These are phyloP conservation scores for Neurospora tetrasperma DNA, from an alignment of 495 filamentous ascomycete species.

Conservation along the genomic window DNA sequence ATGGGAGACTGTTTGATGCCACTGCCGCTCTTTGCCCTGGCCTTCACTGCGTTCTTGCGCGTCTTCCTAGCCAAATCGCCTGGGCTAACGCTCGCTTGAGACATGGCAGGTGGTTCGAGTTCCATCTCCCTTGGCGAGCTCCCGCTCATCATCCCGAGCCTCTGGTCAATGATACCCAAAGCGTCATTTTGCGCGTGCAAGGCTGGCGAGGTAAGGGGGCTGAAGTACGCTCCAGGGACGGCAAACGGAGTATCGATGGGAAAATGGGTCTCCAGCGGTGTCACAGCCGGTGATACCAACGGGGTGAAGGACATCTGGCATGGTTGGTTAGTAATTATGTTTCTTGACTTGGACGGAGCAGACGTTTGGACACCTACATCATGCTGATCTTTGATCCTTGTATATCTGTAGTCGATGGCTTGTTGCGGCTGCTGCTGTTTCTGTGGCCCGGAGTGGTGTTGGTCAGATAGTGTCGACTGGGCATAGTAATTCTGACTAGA, in stretches of 20 bases:
- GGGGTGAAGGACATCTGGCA: constrained; percentile 80
- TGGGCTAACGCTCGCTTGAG: constrained; percentile 25
- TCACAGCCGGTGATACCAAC: constrained; percentile 88
- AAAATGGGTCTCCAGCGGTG: constrained; percentile 79
- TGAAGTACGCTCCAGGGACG: constrained; percentile 83
- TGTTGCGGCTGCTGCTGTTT: constrained; percentile 45
- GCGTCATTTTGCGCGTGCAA: constrained; percentile 65
- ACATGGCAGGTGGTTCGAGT: constrained; percentile 19
- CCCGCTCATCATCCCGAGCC: constrained; percentile 24
- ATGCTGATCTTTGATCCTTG: constrained; percentile 61
- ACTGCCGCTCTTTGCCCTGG: constrained; percentile 29
- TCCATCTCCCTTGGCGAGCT: constrained; percentile 40
- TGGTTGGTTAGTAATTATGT: constrained; percentile 21
- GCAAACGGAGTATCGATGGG: constrained; percentile 66
- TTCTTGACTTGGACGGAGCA: constrained; percentile 2
- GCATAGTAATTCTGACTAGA: constrained; percentile 45
- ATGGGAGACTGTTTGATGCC: constrained; percentile 72
- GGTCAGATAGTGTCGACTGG: constrained; percentile 36
- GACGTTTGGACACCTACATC: constrained; percentile 46
- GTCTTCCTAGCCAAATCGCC: constrained; percentile 36
- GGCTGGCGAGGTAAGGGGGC: constrained; percentile 85
- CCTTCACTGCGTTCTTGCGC: constrained; percentile 35
- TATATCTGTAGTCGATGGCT: constrained; percentile 61
- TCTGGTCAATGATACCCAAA: constrained; percentile 33
- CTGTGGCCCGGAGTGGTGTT: constrained; percentile 44